phyloP scores from a whole-genome alignment of 139 green algal species.

The Tetraselmis chui region DNA sequence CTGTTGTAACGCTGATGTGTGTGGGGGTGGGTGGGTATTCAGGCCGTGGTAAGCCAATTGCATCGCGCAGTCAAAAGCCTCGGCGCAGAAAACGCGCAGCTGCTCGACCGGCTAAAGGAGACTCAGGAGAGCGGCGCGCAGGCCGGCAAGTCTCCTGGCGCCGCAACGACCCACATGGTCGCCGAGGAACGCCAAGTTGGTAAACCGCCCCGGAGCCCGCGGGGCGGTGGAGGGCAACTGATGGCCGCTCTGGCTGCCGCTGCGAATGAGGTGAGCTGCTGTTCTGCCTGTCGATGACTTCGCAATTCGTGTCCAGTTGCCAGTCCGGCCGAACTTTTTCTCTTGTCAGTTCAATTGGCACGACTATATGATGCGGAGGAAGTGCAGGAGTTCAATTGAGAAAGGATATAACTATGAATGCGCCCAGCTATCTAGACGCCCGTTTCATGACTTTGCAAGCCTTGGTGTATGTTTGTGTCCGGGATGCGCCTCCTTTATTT shows the following conservation, averaged over 20 bases:
- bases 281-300: no score
- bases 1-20: neutral
- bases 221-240: neutral
- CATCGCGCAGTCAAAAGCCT: neutral
- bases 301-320: no score
- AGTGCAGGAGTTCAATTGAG: no score
- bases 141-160: no score
- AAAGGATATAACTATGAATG: no score
- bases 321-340: no score
- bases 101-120: neutral
- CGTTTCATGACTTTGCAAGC: no score
- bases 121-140: neutral
- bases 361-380: no score
- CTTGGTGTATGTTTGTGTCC: no score
- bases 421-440: no score
- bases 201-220: neutral
- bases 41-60: neutral
- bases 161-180: neutral
- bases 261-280: neutral
- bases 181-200: neutral
- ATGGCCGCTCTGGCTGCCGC: neutral
- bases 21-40: neutral
- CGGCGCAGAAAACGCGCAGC: neutral
- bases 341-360: no score
- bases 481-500: no score